A percentile compares a stretch with the other conserved stretches of the same genome.
phyloP scores from a whole-genome alignment of 192 early-diverging fungal species.

The Neocallimastix lanati region DNA sequence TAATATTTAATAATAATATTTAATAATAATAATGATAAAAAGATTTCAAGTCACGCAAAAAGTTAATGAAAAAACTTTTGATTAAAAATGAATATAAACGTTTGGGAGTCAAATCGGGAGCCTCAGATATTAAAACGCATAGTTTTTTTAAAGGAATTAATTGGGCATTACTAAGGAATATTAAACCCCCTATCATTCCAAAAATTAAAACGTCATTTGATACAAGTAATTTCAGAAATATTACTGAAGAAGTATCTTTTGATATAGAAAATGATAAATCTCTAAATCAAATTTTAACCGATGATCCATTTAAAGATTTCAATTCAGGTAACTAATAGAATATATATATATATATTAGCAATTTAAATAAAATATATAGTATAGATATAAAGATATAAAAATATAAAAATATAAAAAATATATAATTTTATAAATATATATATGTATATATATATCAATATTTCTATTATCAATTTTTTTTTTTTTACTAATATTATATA shows the following conservation, averaged over 20 bases:
- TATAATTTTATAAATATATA: too few relatives aligned
- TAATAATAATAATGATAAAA: not conserved
- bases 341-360: too few relatives aligned
- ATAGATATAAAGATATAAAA: too few relatives aligned
- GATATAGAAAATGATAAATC: conserved; percentile 41
- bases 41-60: conserved; percentile 10
- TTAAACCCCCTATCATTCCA: conserved; percentile 70
- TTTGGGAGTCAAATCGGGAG: conserved; percentile 73
- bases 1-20: too few relatives aligned
- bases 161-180: conserved; percentile 81
- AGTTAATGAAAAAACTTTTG: conserved; percentile 63
- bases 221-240: conserved; percentile 45
- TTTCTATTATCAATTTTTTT: too few relatives aligned
- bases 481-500: too few relatives aligned
- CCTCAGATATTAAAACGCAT: conserved; percentile 82
- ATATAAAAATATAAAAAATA: too few relatives aligned
- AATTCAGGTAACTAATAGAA: too few relatives aligned
- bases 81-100: conserved; percentile 77
- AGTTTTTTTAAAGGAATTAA: conserved; percentile 75
- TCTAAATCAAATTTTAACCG: conserved; percentile 4
- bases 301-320: conserved; percentile 41
- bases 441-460: too few relatives aligned
- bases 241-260: conserved; percentile 42
- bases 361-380: too few relatives aligned
- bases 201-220: conserved; percentile 15